Evolutionary conservation across 2,329 filamentous ascomycete genomes (phyloP).

Genomic region (Ilyonectria destructans): DNA sequence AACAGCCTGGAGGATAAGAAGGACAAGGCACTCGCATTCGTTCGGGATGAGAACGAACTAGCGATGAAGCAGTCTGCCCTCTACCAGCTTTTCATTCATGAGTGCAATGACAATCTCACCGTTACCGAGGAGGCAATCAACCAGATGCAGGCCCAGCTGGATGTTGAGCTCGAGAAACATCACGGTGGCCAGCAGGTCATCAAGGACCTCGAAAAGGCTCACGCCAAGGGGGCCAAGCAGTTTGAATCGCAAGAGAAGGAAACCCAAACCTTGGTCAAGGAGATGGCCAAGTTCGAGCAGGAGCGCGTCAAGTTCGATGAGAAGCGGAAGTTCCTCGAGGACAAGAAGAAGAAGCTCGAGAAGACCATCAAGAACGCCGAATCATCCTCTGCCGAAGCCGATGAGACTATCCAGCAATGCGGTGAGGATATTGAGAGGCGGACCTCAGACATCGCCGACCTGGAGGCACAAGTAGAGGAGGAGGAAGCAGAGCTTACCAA

Average conservation of each 20-base stretch:
- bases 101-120: slow-evolving; percentile 89
- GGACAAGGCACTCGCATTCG: slow-evolving; percentile 90
- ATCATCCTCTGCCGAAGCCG: slow-evolving; percentile 81
- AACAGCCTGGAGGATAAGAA: slow-evolving; percentile 95
- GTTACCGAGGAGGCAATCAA: slow-evolving; percentile 91
- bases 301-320: slow-evolving; percentile 98
- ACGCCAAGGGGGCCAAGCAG: slow-evolving; percentile 86
- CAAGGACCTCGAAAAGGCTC: slow-evolving; percentile 88
- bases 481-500: slow-evolving; percentile 87
- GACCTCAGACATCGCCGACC: slow-evolving; percentile 79
- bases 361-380: slow-evolving; percentile 87
- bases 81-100: slow-evolving; percentile 92
- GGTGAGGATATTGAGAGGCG: slow-evolving; percentile 84
- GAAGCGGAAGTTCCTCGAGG: slow-evolving; percentile 92
- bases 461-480: slow-evolving; percentile 82
- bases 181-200: slow-evolving; percentile 91
- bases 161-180: slow-evolving; percentile 92
- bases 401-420: slow-evolving; percentile 84
- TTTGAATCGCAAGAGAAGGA: slow-evolving; percentile 88
- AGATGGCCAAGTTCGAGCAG: slow-evolving; percentile 94
- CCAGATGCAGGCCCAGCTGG: slow-evolving; percentile 91
- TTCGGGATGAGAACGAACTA: slow-evolving; percentile 94
- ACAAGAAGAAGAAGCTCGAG: slow-evolving; percentile 95
- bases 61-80: slow-evolving; percentile 90
- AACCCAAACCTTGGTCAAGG: slow-evolving; percentile 84